Percentiles rank a stretch among this genome's conserved stretches.
These are phyloP conservation scores for Paspalum notatum DNA, from an alignment of 176 grass and related monocot genomes.

Conservation along the genomic window DNA sequence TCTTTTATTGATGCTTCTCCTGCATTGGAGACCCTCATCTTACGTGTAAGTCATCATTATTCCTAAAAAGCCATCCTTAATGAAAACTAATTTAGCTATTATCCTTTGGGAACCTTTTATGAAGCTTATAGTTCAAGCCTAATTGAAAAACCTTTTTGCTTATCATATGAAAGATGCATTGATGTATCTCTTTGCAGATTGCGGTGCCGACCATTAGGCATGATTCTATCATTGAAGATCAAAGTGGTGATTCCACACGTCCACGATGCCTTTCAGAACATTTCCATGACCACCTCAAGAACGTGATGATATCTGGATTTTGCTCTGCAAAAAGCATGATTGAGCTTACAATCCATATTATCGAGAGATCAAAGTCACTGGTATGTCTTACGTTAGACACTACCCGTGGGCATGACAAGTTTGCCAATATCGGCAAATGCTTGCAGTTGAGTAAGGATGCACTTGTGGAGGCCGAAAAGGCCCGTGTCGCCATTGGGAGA, in stretches of 20 bases:
- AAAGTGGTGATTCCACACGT: not conserved
- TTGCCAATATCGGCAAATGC: not conserved
- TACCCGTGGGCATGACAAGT: not conserved
- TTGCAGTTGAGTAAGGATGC: not conserved
- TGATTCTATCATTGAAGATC: not conserved
- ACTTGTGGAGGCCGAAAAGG: not conserved
- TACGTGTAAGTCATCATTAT: not conserved
- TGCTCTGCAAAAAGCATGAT: conserved; percentile 27
- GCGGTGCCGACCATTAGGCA: not conserved
- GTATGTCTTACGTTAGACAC: not conserved
- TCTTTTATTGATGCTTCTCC: not conserved
- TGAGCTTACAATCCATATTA: not conserved
- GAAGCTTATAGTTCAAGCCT: not conserved
- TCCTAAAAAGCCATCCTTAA: not conserved
- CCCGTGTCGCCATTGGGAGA: not conserved
- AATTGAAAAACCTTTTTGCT: not conserved
- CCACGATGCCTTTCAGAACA: not conserved
- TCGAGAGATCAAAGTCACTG: not conserved
- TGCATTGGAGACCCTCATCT: not conserved
- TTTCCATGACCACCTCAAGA: not conserved
- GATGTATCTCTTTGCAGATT: not conserved
- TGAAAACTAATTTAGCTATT: not conserved
- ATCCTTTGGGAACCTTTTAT: not conserved
- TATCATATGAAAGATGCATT: not conserved
- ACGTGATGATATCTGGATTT: not conserved